phyloP scores from a whole-genome alignment of 345 rosid genomes.

The Alliaria petiolata region DNA sequence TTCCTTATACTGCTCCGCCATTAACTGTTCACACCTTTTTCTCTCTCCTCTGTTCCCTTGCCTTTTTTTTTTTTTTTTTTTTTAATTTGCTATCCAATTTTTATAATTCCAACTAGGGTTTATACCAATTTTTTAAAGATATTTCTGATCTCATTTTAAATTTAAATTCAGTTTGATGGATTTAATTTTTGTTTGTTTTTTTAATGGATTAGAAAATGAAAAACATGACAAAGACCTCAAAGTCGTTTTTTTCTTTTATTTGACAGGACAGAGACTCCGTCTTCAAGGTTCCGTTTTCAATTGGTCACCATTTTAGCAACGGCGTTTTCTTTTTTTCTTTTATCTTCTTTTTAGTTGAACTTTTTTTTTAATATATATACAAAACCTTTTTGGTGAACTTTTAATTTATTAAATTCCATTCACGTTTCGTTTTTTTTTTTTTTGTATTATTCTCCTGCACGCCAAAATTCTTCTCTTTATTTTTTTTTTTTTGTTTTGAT shows the following conservation, averaged over 20 bases:
- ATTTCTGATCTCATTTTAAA: not conserved
- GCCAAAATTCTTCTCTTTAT: not conserved
- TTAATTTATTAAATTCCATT: not conserved
- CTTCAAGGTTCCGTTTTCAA: constrained; percentile 35
- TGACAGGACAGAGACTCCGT: constrained; percentile 26
- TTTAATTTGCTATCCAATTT: not conserved
- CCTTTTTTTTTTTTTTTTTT: not conserved
- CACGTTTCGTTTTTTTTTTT: too few species aligned
- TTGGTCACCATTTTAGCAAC: constrained; percentile 25
- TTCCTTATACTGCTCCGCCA: constrained; percentile 43
- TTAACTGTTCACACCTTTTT: constrained; percentile 36
- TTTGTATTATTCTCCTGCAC: too few species aligned
- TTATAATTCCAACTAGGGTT: constrained; percentile 10
- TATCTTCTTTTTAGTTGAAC: not conserved
- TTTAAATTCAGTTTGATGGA: not conserved
- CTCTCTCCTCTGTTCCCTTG: constrained; percentile 22
- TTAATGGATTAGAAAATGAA: not conserved
- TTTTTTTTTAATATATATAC: not conserved
- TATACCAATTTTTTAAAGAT: too few species aligned
- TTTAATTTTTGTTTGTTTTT: not conserved
- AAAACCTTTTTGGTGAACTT: not conserved
- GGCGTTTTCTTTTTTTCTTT: constrained; percentile 15
- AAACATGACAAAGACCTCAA: constrained; percentile 26
- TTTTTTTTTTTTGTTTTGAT: not conserved
- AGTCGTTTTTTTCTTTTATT: constrained; percentile 5